Conservation (phyloP, 2,329 filamentous ascomycete species). For the Dothideomycetidae sp. region DNA sequence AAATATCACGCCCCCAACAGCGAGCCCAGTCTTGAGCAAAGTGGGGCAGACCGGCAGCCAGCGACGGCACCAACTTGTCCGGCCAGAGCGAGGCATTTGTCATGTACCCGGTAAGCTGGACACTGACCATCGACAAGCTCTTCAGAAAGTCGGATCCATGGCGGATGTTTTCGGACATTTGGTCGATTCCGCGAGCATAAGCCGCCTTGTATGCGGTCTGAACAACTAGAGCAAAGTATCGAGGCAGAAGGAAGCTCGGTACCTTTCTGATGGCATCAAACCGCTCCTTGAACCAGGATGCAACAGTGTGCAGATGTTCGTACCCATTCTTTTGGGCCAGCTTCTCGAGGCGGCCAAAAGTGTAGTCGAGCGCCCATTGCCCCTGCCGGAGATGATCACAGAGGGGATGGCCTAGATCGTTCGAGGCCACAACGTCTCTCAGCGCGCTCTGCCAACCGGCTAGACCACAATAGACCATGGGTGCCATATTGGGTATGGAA, state of each 20-base stretch:
- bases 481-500: conserved; percentile 67
- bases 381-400: conserved; percentile 87
- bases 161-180: conserved; percentile 64
- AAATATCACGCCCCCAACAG: conserved; percentile 95
- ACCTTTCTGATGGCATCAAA: conserved; percentile 76
- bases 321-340: conserved; percentile 49
- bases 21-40: conserved; percentile 89
- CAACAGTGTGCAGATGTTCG: conserved; percentile 47
- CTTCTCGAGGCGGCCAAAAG: conserved; percentile 59
- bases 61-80: conserved; percentile 64
- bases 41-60: conserved; percentile 87
- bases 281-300: conserved; percentile 66
- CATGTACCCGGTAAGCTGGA: conserved; percentile 79
- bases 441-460: conserved; percentile 97
- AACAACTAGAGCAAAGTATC: conserved; percentile 84
- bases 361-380: conserved; percentile 85
- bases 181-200: conserved; percentile 59
- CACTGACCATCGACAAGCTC: conserved; percentile 75
- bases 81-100: conserved; percentile 87
- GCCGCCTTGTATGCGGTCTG: conserved; percentile 79
- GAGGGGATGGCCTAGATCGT: conserved; percentile 82
- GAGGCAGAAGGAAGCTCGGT: conserved; percentile 76
- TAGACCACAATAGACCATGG: conserved; percentile 85
- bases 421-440: conserved; percentile 69
- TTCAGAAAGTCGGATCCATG: conserved; percentile 81